Conservation (phyloP, 352 stramenopile species). For the Nothophytophthora sp. region DNA sequence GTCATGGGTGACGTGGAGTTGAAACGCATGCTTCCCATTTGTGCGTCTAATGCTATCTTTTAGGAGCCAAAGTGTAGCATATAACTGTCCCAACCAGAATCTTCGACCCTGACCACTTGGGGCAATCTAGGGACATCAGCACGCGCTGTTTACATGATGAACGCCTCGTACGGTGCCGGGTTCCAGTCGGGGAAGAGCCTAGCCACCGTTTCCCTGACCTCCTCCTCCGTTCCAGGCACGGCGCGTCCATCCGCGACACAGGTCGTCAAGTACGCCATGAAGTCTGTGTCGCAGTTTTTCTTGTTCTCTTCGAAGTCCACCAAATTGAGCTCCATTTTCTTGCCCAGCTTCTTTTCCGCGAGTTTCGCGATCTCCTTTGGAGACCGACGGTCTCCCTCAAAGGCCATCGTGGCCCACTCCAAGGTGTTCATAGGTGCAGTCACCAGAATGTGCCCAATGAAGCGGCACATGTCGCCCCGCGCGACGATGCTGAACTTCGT, state of each 20-base stretch:
- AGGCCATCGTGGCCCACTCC: conserved; percentile 12
- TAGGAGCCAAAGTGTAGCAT: no score
- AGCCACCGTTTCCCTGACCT: conserved; percentile 14
- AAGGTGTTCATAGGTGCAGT: conserved; percentile 13
- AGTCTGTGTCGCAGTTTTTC: conserved; percentile 22
- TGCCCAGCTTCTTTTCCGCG: conserved; percentile 28
- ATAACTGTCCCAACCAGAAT: no score
- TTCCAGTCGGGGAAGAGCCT: conserved; percentile 31
- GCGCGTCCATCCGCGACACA: conserved; percentile 17
- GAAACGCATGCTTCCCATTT: no score
- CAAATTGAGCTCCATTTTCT: conserved; percentile 23
- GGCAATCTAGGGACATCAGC: no score
- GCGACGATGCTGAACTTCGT: conserved; percentile 21
- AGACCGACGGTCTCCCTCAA: conserved; percentile 23
- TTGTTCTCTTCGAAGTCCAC: conserved; percentile 27
- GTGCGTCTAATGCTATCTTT: no score
- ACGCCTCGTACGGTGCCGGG: conserved; percentile 20
- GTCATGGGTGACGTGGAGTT: no score
- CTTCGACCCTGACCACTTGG: no score
- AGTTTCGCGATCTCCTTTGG: conserved; percentile 20
- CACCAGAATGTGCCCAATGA: conserved; percentile 24
- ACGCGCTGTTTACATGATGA: conserved; percentile 14
- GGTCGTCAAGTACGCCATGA: conserved; percentile 17
- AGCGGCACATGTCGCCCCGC: conserved; percentile 12
- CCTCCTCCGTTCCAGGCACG: conserved; percentile 13